Evolutionary conservation across 768 basidiomycete genomes (phyloP).

Genomic region (Tremella mesenterica): DNA sequence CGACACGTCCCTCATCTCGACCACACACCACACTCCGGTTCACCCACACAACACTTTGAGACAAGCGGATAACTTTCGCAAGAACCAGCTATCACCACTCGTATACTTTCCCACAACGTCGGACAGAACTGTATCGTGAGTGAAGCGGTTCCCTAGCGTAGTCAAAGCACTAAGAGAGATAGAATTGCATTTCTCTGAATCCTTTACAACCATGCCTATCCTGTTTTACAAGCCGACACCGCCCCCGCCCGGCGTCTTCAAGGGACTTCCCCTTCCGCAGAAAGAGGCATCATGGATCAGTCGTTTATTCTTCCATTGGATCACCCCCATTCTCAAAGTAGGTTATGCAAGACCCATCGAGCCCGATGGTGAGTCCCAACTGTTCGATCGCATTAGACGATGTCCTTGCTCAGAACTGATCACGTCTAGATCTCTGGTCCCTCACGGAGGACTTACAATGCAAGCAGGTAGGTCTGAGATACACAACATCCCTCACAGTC

Average conservation of each 20-base stretch:
- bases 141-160: too few species aligned
- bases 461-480: conserved; percentile 4
- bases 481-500: too few species aligned
- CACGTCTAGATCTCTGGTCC: conserved; percentile 12
- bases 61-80: too few species aligned
- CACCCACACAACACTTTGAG: too few species aligned
- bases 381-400: conserved; percentile 5
- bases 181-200: too few species aligned
- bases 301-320: conserved; percentile 12
- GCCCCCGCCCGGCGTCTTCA: background rate
- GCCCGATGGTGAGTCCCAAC: conserved; percentile 7
- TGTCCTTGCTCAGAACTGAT: background rate
- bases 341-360: conserved; percentile 11
- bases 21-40: too few species aligned
- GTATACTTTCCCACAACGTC: too few species aligned
- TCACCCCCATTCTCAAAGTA: conserved; percentile 16
- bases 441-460: conserved; percentile 9
- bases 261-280: background rate
- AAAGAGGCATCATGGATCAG: conserved; percentile 1
- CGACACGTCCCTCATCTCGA: too few species aligned
- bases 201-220: too few species aligned
- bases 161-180: too few species aligned
- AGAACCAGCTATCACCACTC: too few species aligned
- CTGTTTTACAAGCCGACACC: background rate
- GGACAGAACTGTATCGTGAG: too few species aligned